Evolutionary conservation across 2,329 filamentous ascomycete species (phyloP).

Genomic region (Ophiostoma perfectum): DNA sequence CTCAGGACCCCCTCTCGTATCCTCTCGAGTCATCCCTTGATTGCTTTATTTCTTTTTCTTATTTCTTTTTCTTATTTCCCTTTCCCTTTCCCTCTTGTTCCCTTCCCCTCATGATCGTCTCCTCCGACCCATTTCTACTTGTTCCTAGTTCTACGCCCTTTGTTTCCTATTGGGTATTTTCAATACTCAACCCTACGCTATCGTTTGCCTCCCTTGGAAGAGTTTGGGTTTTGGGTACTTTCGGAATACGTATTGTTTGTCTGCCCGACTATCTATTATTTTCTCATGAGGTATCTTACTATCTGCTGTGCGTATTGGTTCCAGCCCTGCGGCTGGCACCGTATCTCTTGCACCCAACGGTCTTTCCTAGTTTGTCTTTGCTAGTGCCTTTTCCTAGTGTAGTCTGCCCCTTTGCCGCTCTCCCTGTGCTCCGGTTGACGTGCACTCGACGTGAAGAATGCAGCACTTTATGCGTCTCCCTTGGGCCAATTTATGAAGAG

Average conservation of each 20-base stretch:
- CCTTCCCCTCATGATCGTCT: constrained; percentile 9
- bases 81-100: not conserved
- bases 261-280: not conserved
- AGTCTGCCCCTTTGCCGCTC: not conserved
- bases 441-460: not conserved
- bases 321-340: not conserved
- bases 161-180: constrained; percentile 7
- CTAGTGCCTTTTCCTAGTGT: not conserved
- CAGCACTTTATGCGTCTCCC: constrained; percentile 6
- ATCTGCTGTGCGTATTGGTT: not conserved
- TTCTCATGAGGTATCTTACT: not conserved
- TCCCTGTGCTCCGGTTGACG: constrained; percentile 6
- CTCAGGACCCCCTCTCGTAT: not conserved
- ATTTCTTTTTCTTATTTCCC: not conserved
- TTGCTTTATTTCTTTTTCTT: not conserved
- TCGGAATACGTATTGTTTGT: not conserved
- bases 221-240: too few species aligned
- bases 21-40: not conserved
- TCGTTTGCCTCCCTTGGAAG: not conserved
- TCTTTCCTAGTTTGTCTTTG: not conserved
- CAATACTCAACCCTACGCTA: constrained; percentile 8
- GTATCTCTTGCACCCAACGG: not conserved
- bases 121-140: not conserved
- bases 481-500: not conserved
- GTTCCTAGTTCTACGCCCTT: constrained; percentile 10